phyloP scores from a whole-genome alignment of 352 stramenopile genomes.

The Globisporangium paddicum region DNA sequence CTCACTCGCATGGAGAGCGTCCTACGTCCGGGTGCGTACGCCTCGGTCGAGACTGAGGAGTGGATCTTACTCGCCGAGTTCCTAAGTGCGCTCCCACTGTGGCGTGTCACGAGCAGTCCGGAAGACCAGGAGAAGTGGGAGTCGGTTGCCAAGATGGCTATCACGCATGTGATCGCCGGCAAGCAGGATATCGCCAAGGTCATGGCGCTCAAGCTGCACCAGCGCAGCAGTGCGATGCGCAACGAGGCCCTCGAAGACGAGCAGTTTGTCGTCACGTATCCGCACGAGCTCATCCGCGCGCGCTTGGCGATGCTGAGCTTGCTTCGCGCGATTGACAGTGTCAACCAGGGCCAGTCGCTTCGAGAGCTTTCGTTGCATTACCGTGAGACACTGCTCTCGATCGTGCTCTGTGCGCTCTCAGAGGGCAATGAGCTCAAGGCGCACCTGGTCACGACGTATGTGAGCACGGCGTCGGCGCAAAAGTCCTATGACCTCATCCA shows the following conservation, averaged over 20 bases:
- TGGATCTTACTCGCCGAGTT: conserved; percentile 42
- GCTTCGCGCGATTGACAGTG: conserved; percentile 30
- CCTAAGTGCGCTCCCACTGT: conserved; percentile 23
- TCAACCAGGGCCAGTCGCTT: conserved; percentile 32
- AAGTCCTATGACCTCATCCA: conserved; percentile 52
- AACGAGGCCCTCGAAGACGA: conserved; percentile 34
- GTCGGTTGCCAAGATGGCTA: conserved; percentile 33
- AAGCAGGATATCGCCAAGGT: conserved; percentile 57
- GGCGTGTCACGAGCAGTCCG: conserved; percentile 14
- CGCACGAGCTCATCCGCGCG: conserved; percentile 30
- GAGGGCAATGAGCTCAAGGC: conserved; percentile 53
- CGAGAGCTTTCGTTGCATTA: conserved; percentile 48
- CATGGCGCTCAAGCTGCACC: conserved; percentile 42
- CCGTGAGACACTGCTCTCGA: conserved; percentile 61
- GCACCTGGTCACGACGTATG: conserved; percentile 49
- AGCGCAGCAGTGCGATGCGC: conserved; percentile 30
- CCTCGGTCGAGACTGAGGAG: conserved; percentile 30
- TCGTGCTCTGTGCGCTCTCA: conserved; percentile 43
- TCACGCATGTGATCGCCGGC: conserved; percentile 53
- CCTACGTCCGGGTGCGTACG: conserved; percentile 25
- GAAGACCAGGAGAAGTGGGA: conserved; percentile 54
- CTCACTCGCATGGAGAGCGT: conserved; percentile 28
- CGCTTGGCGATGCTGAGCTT: conserved; percentile 48
- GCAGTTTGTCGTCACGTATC: conserved; percentile 35
- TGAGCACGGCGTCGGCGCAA: conserved; percentile 28